Conservation (phyloP, 768 basidiomycete genomes). For the Cantharellus anzutake region DNA sequence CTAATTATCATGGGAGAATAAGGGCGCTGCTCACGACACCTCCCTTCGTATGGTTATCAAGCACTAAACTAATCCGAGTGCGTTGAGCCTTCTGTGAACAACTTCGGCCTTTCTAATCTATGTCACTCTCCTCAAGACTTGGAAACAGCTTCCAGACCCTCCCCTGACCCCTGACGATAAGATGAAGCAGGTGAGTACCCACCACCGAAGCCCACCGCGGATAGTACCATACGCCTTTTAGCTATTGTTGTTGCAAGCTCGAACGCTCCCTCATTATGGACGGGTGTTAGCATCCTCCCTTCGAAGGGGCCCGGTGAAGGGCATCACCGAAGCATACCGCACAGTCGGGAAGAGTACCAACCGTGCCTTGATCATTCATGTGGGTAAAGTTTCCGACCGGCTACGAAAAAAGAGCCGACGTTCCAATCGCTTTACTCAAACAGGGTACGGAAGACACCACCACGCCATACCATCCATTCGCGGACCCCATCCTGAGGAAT, state of each 20-base stretch:
- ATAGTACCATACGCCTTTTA: background rate
- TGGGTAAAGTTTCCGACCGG: background rate
- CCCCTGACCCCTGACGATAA: background rate
- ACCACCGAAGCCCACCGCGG: background rate
- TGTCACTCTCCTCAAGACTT: background rate
- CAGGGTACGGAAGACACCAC: slow-evolving; percentile 11
- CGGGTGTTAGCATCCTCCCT: background rate
- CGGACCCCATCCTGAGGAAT: slow-evolving; percentile 2
- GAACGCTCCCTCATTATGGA: background rate
- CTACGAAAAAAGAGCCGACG: background rate
- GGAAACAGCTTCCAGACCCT: background rate
- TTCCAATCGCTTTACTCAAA: background rate
- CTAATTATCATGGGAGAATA: background rate
- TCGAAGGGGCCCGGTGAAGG: background rate
- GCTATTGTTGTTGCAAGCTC: background rate
- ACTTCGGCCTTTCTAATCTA: background rate
- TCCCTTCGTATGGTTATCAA: too few relatives aligned
- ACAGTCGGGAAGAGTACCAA: background rate
- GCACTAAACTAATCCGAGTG: too few relatives aligned
- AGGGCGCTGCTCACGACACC: background rate
- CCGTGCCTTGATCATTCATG: slow-evolving; percentile 6
- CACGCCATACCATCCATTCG: slow-evolving; percentile 5
- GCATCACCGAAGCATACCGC: background rate
- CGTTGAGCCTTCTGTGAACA: background rate
- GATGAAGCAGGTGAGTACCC: background rate